These are phyloP conservation scores for Poa annua DNA, from an alignment of 176 grass and related monocot species.

Conservation along the genomic window DNA sequence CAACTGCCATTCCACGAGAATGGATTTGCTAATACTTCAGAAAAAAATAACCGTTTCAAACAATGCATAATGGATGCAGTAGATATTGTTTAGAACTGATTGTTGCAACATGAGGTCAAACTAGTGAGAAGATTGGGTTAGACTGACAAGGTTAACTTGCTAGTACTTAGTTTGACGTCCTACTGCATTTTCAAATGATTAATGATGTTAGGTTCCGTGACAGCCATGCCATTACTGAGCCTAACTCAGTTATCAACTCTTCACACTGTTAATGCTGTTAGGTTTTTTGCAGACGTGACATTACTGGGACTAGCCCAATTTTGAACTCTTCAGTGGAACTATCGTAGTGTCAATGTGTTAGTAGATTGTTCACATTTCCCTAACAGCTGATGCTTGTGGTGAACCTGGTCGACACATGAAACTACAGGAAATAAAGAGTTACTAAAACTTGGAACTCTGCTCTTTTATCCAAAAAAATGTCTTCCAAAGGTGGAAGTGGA, in stretches of 20 bases:
- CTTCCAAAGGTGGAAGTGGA: background rate
- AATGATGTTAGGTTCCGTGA: background rate
- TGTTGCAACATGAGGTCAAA: background rate
- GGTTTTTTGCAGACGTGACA: background rate
- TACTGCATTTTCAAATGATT: background rate
- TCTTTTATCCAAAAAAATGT: too few species aligned
- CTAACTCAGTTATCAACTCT: background rate
- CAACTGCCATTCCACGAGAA: conserved; percentile 20
- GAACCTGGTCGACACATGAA: background rate
- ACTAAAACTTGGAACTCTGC: conserved; percentile 5
- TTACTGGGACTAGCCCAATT: background rate
- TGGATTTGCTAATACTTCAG: conserved; percentile 9
- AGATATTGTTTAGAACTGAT: conserved; percentile 3
- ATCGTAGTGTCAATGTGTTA: background rate
- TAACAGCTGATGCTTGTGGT: conserved; percentile 12
- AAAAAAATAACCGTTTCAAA: background rate
- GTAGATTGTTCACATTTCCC: conserved; percentile 11
- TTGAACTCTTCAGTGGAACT: background rate
- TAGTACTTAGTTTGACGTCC: conserved; percentile 1
- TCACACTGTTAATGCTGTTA: background rate
- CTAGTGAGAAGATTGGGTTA: background rate
- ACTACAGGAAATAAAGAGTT: background rate
- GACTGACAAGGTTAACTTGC: background rate
- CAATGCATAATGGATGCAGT: conserved; percentile 12
- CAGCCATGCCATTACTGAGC: conserved; percentile 7